Conservation (phyloP, 2,329 filamentous ascomycete genomes). For the Byssothecium circinans region DNA sequence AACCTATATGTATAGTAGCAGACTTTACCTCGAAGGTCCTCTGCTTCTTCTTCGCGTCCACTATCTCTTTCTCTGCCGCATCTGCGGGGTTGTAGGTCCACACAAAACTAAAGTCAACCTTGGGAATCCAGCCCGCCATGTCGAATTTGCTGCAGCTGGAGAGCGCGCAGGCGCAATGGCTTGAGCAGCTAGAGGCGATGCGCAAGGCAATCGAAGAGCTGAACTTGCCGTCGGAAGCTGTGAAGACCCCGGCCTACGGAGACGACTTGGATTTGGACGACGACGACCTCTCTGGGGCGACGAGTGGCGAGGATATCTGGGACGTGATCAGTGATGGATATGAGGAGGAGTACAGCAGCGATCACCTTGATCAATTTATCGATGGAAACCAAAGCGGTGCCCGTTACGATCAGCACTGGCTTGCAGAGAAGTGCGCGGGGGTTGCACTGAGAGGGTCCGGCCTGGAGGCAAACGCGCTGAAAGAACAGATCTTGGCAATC, state of each 20-base stretch:
- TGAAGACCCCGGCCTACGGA: slow-evolving; percentile 54
- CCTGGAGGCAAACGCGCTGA: slow-evolving; percentile 69
- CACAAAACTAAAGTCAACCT: too few relatives aligned
- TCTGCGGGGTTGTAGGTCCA: too few relatives aligned
- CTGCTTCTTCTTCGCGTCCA: too few relatives aligned
- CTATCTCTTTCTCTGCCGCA: too few relatives aligned
- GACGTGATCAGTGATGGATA: slow-evolving; percentile 81
- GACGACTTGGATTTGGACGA: slow-evolving; percentile 66
- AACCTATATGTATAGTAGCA: too few relatives aligned
- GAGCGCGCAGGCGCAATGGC: slow-evolving; percentile 70
- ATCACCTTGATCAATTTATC: slow-evolving; percentile 60
- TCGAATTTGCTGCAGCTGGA: slow-evolving; percentile 45
- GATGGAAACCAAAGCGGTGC: slow-evolving; percentile 28
- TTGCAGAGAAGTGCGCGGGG: slow-evolving; percentile 67
- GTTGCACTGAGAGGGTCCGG: slow-evolving; percentile 67
- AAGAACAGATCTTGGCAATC: slow-evolving; percentile 75
- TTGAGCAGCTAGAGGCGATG: slow-evolving; percentile 83
- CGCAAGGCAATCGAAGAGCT: slow-evolving; percentile 78
- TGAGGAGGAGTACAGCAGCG: slow-evolving; percentile 66
- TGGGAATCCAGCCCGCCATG: background rate
- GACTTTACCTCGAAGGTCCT: too few relatives aligned
- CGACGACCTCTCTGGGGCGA: slow-evolving; percentile 63
- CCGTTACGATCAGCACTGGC: slow-evolving; percentile 67
- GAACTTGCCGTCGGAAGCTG: slow-evolving; percentile 54
- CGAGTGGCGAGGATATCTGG: slow-evolving; percentile 82